Conservation (phyloP, 306 rosid species). For the Alnus rubra region DNA sequence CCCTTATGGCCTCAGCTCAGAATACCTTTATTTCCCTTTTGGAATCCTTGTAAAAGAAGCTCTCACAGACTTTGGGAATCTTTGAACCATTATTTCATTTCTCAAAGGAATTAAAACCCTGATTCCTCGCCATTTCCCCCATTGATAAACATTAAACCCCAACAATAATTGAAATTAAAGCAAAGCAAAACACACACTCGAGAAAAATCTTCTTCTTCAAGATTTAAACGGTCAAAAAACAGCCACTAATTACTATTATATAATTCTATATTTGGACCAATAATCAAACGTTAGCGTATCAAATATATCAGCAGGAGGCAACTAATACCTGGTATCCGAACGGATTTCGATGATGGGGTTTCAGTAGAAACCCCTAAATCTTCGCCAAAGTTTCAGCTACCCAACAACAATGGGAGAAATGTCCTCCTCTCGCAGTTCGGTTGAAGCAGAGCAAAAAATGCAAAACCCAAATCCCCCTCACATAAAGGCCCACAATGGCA, state of each 20-base stretch:
- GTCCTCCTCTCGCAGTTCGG: not conserved
- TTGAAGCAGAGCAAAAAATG: constrained; percentile 25
- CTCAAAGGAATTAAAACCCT: constrained; percentile 38
- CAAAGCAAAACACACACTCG: not conserved
- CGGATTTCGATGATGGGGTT: constrained; percentile 2
- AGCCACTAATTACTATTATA: not conserved
- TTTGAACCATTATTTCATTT: constrained; percentile 41
- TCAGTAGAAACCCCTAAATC: constrained; percentile 26
- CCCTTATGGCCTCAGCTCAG: constrained; percentile 17
- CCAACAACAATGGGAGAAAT: constrained; percentile 24
- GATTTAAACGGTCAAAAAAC: constrained; percentile 28
- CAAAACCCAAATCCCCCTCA: constrained; percentile 32
- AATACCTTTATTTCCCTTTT: constrained; percentile 40
- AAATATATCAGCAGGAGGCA: constrained; percentile 34
- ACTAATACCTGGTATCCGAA: constrained; percentile 55
- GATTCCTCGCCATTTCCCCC: constrained; percentile 28
- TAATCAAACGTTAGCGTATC: constrained; percentile 32
- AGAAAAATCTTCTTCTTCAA: constrained; percentile 19
- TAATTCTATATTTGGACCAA: constrained; percentile 16
- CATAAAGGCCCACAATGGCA: constrained; percentile 22
- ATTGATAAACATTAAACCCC: not conserved
- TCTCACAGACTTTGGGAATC: constrained; percentile 40
- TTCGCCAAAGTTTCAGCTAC: not conserved
- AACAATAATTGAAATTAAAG: constrained; percentile 25
- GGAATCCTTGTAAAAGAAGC: constrained; percentile 50